Evolutionary conservation across 2,329 filamentous ascomycete species (phyloP).

Genomic region (Aspergillus pseudoglaucus): DNA sequence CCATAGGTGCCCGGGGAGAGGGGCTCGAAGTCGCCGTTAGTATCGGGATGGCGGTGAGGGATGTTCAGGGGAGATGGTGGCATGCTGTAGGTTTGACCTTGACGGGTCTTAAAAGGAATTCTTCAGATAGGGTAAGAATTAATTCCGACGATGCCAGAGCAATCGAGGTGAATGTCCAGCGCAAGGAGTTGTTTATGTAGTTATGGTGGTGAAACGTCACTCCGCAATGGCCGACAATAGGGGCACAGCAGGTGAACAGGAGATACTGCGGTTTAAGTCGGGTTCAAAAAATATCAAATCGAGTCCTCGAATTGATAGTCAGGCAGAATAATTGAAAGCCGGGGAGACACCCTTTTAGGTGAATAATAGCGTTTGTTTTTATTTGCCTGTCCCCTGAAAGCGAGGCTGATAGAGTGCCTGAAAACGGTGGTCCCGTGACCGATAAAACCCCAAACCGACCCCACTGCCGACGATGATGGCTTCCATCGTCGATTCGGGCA

Average conservation of each 20-base stretch:
- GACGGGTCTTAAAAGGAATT: neutral
- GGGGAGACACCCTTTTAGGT: too few relatives aligned
- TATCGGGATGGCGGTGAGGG: conserved; percentile 29
- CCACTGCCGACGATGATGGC: neutral
- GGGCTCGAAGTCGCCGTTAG: conserved; percentile 31
- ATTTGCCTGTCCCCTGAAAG: neutral
- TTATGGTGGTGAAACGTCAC: neutral
- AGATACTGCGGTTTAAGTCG: neutral
- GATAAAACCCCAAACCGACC: conserved; percentile 16
- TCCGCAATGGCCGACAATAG: neutral
- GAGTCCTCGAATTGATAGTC: too few relatives aligned
- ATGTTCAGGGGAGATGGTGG: conserved; percentile 31
- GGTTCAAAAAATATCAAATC: neutral
- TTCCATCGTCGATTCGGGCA: too few relatives aligned
- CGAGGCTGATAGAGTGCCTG: neutral
- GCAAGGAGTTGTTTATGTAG: neutral
- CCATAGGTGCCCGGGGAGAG: conserved; percentile 27
- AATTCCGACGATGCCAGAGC: neutral
- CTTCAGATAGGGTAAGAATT: neutral
- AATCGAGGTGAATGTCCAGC: neutral
- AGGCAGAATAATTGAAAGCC: too few relatives aligned
- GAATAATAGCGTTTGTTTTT: too few relatives aligned
- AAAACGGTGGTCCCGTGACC: conserved; percentile 15
- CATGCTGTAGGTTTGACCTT: conserved; percentile 9
- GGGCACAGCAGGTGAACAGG: neutral